A percentile compares a stretch with the other conserved stretches of the same genome.
Evolutionary conservation across 768 basidiomycete species (phyloP).

Genomic region (Termitomyces sp.): DNA sequence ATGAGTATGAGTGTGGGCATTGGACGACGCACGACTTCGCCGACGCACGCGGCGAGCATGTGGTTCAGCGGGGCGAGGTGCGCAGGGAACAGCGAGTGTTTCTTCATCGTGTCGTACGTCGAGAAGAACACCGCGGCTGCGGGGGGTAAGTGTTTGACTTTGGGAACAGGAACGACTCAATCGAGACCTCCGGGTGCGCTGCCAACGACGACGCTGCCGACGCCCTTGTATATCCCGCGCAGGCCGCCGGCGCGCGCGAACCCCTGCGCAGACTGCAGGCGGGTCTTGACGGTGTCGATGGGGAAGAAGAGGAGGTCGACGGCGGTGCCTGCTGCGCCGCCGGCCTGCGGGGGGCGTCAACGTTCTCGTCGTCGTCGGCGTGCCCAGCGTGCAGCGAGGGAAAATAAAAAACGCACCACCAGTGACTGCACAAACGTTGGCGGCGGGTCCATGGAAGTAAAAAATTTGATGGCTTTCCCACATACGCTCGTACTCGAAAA

Average conservation of each 20-base stretch:
- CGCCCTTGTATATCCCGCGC: conserved; percentile 84
- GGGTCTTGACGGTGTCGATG: conserved; percentile 94
- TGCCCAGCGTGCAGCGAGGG: too few relatives aligned
- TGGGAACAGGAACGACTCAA: too few relatives aligned
- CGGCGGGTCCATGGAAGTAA: not conserved
- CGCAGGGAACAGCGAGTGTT: conserved; percentile 54
- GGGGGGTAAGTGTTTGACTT: too few relatives aligned
- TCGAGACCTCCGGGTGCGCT: conserved; percentile 87
- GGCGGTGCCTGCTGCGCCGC: conserved; percentile 86
- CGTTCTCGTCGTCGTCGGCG: too few relatives aligned
- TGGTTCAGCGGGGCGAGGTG: conserved; percentile 58
- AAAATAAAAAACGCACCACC: conserved; percentile 17
- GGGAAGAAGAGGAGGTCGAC: conserved; percentile 97
- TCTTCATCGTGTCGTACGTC: conserved; percentile 87
- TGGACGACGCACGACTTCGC: conserved; percentile 50
- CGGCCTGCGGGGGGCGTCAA: conserved; percentile 12
- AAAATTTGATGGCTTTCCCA: too few relatives aligned
- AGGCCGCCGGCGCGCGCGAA: conserved; percentile 86
- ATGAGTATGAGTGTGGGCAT: too few relatives aligned
- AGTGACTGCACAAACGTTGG: conserved; percentile 28
- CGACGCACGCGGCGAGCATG: conserved; percentile 53
- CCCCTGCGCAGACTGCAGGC: conserved; percentile 84
- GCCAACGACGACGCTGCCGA: conserved; percentile 92
- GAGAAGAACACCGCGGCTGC: conserved; percentile 89
- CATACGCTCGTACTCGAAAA: conserved; percentile 37